phyloP scores from a whole-genome alignment of 169 alveolate species.

The Prorocentrum cordatum region DNA sequence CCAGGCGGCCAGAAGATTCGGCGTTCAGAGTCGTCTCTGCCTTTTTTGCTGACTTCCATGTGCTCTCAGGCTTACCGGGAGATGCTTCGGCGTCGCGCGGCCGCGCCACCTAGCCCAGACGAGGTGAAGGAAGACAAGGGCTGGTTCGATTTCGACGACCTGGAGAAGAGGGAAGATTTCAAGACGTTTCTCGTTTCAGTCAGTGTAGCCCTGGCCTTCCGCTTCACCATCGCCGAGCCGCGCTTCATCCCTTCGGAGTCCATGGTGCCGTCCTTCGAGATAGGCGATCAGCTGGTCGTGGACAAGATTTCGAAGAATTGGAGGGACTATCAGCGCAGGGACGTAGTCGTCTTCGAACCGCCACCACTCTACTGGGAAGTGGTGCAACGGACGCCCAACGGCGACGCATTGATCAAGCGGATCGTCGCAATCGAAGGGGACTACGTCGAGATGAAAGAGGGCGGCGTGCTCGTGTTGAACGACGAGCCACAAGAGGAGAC shows the following conservation, averaged over 20 bases:
- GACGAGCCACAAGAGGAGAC: conserved; percentile 45
- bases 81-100: too few relatives aligned
- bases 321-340: conserved; percentile 45
- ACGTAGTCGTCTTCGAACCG: conserved; percentile 50
- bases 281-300: conserved; percentile 53
- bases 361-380: conserved; percentile 1
- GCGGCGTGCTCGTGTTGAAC: conserved; percentile 39
- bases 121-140: too few relatives aligned
- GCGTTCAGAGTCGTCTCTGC: too few relatives aligned
- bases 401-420: conserved; percentile 47
- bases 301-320: conserved; percentile 51
- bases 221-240: not conserved
- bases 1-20: too few relatives aligned
- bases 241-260: conserved; percentile 42
- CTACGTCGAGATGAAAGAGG: conserved; percentile 34
- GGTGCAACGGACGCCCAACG: not conserved
- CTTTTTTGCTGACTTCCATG: too few relatives aligned
- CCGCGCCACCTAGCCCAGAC: too few relatives aligned
- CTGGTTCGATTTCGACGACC: too few relatives aligned
- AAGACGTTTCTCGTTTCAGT: conserved; percentile 34
- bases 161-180: conserved; percentile 14
- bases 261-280: conserved; percentile 39
- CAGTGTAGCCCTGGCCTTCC: not conserved
- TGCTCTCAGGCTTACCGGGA: too few relatives aligned
- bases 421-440: conserved; percentile 25